These are phyloP conservation scores for Vitis rupestris DNA, from an alignment of 164 flowering plant species.

Conservation along the genomic window DNA sequence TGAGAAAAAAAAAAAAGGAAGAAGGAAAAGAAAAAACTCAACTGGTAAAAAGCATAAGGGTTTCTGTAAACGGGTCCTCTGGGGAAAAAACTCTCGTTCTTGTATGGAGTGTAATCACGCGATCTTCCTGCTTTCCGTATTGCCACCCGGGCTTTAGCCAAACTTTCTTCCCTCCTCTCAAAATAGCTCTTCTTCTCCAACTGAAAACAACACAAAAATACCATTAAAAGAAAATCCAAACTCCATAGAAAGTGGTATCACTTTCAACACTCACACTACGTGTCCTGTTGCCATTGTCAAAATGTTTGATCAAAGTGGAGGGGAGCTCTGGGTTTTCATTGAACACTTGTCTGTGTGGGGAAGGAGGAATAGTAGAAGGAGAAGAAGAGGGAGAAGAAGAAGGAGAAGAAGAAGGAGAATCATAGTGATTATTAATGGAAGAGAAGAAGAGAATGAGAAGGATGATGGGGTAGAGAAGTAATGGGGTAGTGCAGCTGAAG, in stretches of 20 bases:
- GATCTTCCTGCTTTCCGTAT: slow-evolving; percentile 25
- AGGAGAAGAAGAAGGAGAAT: slow-evolving; percentile 1
- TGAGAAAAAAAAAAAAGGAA: neutral
- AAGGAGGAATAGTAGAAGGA: neutral
- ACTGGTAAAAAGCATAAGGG: slow-evolving; percentile 50
- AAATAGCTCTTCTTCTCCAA: neutral
- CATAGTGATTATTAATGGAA: slow-evolving; percentile 4
- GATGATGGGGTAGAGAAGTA: slow-evolving; percentile 16
- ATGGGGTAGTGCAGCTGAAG: slow-evolving; percentile 1
- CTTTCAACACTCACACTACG: too few species aligned
- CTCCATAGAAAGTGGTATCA: too few species aligned
- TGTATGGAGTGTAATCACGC: slow-evolving; percentile 16
- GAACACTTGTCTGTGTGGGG: too few species aligned
- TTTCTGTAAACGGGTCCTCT: slow-evolving; percentile 41
- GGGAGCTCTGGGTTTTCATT: too few species aligned
- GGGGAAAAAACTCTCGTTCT: slow-evolving; percentile 28
- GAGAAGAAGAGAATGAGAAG: slow-evolving; percentile 20
- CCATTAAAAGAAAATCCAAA: neutral
- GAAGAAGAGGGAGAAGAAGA: neutral
- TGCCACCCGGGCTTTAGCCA: slow-evolving; percentile 40
- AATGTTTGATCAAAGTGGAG: neutral
- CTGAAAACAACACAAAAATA: neutral
- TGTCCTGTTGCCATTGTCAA: too few species aligned
- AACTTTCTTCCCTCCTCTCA: slow-evolving; percentile 31
- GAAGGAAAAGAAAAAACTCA: slow-evolving; percentile 16